A percentile compares a stretch with the other conserved stretches of the same genome.
Evolutionary conservation across 805 yeast genomes (phyloP).

Genomic region (Yamadazyma endophytica): DNA sequence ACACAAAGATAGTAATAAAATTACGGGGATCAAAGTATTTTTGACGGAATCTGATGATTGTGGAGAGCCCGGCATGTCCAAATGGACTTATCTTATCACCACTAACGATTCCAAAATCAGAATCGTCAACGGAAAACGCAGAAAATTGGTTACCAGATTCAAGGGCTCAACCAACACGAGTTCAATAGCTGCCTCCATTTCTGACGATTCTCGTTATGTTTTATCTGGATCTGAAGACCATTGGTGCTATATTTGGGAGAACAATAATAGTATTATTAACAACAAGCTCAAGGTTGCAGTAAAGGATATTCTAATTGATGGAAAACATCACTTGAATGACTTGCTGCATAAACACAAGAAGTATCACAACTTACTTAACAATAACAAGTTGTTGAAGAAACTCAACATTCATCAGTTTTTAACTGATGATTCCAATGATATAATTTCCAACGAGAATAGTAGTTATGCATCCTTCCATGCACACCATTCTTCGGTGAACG

Average conservation of each 20-base stretch:
- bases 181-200: conserved; percentile 63
- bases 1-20: conserved; percentile 39
- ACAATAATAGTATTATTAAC: conserved; percentile 38
- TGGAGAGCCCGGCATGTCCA: conserved; percentile 5
- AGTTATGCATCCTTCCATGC: conserved; percentile 74
- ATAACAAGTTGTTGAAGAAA: conserved; percentile 24
- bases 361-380: conserved; percentile 24
- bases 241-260: conserved; percentile 79
- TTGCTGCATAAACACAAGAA: conserved; percentile 23
- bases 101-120: conserved; percentile 81
- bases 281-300: conserved; percentile 31
- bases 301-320: conserved; percentile 31
- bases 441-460: conserved; percentile 46
- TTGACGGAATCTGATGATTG: conserved; percentile 14
- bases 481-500: conserved; percentile 68
- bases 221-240: conserved; percentile 86
- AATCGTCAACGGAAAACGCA: conserved; percentile 52
- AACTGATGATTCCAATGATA: conserved; percentile 20
- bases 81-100: conserved; percentile 50
- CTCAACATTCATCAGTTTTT: conserved; percentile 20
- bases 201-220: conserved; percentile 54
- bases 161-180: conserved; percentile 71
- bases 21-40: conserved; percentile 70
- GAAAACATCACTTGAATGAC: conserved; percentile 30
- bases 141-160: conserved; percentile 58